Conservation (phyloP, 768 basidiomycete genomes). For the Candolleomyces aberdarensis region DNA sequence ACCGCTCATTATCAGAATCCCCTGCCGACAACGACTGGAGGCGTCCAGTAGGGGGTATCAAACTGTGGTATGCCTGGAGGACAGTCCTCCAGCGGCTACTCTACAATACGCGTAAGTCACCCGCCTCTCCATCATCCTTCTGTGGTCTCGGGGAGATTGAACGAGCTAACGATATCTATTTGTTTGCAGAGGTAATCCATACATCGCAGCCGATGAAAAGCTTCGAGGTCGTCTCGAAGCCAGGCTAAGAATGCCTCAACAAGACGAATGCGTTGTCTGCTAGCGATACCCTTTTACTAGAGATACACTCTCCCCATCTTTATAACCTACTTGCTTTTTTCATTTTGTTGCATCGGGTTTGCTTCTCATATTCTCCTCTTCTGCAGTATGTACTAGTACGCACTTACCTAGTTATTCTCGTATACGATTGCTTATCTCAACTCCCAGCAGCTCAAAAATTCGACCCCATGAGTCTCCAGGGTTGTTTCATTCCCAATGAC, state of each 20-base stretch:
- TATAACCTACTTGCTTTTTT: too few species aligned
- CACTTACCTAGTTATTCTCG: too few species aligned
- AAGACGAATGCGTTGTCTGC: constrained; percentile 47
- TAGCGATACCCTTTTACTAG: constrained; percentile 14
- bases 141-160: too few species aligned
- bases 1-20: background rate
- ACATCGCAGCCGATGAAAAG: constrained; percentile 42
- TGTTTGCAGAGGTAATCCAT: constrained; percentile 38
- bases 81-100: constrained; percentile 37
- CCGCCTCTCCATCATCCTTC: background rate
- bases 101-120: constrained; percentile 53
- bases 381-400: background rate
- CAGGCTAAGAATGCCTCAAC: constrained; percentile 33
- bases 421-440: too few species aligned
- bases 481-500: too few species aligned
- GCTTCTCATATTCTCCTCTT: background rate
- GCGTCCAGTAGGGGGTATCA: constrained; percentile 35
- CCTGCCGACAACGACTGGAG: constrained; percentile 5
- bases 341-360: background rate
- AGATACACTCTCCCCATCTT: too few species aligned
- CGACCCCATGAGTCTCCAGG: too few species aligned
- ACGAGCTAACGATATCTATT: background rate
- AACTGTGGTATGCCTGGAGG: constrained; percentile 40
- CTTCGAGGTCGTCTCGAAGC: constrained; percentile 47
- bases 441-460: too few species aligned